These are phyloP conservation scores for Phenoliferia sp. DNA, from an alignment of 1,284 basidiomycete genomes.

Conservation along the genomic window DNA sequence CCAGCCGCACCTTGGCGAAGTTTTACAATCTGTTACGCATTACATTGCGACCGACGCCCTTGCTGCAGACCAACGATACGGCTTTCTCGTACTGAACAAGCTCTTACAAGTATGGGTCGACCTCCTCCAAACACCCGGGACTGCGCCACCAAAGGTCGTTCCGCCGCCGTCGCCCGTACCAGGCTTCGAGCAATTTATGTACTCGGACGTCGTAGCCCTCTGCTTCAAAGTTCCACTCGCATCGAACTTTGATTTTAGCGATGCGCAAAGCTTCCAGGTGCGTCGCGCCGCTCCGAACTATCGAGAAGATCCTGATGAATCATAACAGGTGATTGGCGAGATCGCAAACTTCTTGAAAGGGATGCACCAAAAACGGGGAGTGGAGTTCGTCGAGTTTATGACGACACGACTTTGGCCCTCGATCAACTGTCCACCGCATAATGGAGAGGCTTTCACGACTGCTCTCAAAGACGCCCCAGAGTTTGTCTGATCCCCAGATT, in stretches of 20 bases:
- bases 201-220: slow-evolving; percentile 76
- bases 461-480: slow-evolving; percentile 23
- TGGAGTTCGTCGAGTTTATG: slow-evolving; percentile 81
- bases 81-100: slow-evolving; percentile 70
- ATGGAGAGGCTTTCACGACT: slow-evolving; percentile 15
- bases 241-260: slow-evolving; percentile 77
- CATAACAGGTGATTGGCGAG: slow-evolving; percentile 73
- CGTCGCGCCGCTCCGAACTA: slow-evolving; percentile 37
- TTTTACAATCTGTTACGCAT: slow-evolving; percentile 58
- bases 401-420: slow-evolving; percentile 75
- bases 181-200: slow-evolving; percentile 90
- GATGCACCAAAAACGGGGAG: slow-evolving; percentile 68
- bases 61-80: slow-evolving; percentile 67
- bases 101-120: slow-evolving; percentile 71
- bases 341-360: slow-evolving; percentile 78
- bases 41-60: slow-evolving; percentile 72
- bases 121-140: slow-evolving; percentile 6
- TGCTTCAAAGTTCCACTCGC: slow-evolving; percentile 77
- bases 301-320: not conserved
- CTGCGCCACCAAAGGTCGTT: slow-evolving; percentile 23
- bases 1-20: slow-evolving; percentile 68
- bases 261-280: slow-evolving; percentile 77
- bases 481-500: slow-evolving; percentile 4
- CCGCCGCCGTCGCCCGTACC: slow-evolving; percentile 54
- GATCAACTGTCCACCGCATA: slow-evolving; percentile 37